phyloP scores from a whole-genome alignment of 805 yeast genomes.

The Hanseniaspora osmophila region DNA sequence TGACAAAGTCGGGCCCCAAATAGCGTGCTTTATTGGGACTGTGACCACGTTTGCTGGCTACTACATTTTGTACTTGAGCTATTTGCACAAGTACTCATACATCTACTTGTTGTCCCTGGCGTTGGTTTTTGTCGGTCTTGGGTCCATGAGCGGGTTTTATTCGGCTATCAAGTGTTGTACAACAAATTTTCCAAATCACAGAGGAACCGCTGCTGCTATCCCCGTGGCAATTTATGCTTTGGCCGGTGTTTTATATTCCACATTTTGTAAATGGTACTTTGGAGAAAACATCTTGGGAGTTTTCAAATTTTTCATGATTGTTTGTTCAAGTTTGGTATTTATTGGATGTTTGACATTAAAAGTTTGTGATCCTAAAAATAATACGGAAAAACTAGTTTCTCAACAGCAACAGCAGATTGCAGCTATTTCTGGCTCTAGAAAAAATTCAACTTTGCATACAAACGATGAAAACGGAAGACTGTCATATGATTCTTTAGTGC shows the following conservation, averaged over 20 bases:
- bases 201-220: constrained; percentile 56
- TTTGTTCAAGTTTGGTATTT: constrained; percentile 27
- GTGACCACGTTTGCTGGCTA: constrained; percentile 41
- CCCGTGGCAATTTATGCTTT: constrained; percentile 61
- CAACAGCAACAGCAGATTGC: background rate
- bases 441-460: too few relatives aligned
- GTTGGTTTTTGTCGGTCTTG: constrained; percentile 44
- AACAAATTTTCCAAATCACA: constrained; percentile 53
- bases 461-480: too few relatives aligned
- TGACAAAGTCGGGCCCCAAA: constrained; percentile 44
- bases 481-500: too few relatives aligned
- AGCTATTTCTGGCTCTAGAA: too few relatives aligned
- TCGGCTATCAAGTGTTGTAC: constrained; percentile 36
- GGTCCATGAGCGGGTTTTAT: constrained; percentile 46
- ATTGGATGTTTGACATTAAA: constrained; percentile 21
- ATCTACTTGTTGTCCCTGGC: constrained; percentile 33
- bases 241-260: constrained; percentile 52
- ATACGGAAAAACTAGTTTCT: background rate
- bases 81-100: constrained; percentile 26
- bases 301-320: constrained; percentile 38
- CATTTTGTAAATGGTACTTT: constrained; percentile 39
- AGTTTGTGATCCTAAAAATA: constrained; percentile 4
- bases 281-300: constrained; percentile 39
- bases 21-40: constrained; percentile 42
- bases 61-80: constrained; percentile 34